Conservation (phyloP, 371 early-diverging fungal genomes). For the Circinella minor region DNA sequence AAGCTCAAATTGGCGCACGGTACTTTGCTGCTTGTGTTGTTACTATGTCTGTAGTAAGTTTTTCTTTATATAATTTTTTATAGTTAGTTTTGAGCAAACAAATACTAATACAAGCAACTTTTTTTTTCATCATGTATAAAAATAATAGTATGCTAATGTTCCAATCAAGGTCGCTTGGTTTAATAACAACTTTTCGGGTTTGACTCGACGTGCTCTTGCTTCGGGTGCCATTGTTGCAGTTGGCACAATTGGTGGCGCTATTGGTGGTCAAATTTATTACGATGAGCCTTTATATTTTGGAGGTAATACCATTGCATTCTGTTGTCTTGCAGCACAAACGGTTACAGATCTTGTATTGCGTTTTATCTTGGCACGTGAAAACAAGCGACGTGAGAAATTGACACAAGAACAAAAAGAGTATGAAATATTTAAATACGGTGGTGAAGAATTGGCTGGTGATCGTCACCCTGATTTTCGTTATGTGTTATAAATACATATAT, state of each 20-base stretch:
- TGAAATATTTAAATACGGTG: slow-evolving; percentile 38
- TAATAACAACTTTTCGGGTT: slow-evolving; percentile 45
- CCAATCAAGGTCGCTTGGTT: slow-evolving; percentile 47
- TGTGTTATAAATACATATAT: slow-evolving; percentile 20
- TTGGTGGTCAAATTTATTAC: slow-evolving; percentile 46
- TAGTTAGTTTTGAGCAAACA: too few species aligned
- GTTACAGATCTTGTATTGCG: slow-evolving; percentile 29
- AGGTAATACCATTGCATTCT: slow-evolving; percentile 23
- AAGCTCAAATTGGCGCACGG: slow-evolving; percentile 17
- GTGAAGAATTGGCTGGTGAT: slow-evolving; percentile 47
- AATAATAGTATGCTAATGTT: slow-evolving; percentile 34
- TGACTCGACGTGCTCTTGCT: slow-evolving; percentile 47
- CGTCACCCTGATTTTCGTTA: slow-evolving; percentile 48
- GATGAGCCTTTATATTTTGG: slow-evolving; percentile 22
- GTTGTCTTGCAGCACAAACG: slow-evolving; percentile 32
- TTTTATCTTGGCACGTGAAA: slow-evolving; percentile 30
- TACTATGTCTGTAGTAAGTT: slow-evolving; percentile 27
- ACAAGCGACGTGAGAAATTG: slow-evolving; percentile 29
- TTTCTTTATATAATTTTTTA: neutral
- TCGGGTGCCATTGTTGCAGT: slow-evolving; percentile 43
- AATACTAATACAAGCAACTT: too few species aligned
- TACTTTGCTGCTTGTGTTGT: slow-evolving; percentile 37
- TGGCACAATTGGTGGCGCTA: slow-evolving; percentile 40
- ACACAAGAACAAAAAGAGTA: slow-evolving; percentile 27
- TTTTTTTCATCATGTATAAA: neutral